Base-by-base conservation (phyloP, 2,329 filamentous ascomycete species). In the Talaromyces pinophilus region DNA sequence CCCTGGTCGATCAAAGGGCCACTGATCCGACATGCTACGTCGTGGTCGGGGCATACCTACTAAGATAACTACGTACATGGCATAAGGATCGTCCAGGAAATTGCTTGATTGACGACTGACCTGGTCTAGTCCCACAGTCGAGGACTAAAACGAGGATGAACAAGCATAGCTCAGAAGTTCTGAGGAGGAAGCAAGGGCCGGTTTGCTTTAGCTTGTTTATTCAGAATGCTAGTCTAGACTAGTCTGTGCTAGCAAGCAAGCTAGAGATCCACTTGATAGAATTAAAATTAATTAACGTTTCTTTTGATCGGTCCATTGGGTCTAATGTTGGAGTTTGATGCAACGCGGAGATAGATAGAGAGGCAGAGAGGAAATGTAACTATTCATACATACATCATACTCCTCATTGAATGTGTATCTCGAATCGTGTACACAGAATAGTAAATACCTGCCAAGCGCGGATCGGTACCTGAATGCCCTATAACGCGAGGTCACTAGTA, bases 21-120 rank as follows among this genome's bases (percentile, higher is more conserved):
- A 38, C 8, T 30, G 19, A 48, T 22, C n/a, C 19, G 28, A 33
- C 57, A 60, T 60, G 25, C 38, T 44, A 60, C 57, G 38, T 28
- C 57, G 57, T 60, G 57, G 57, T 30, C 28, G 57, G 57, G 33
- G 22, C 57, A 60, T 60, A 33, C 35, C 35, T 40, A n/a, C 15
- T 35, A 38, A 6, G 54, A 59, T 59, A 59, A 25, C 17, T 13
- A 38, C 10, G 1, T 13, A 25, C 25, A 25, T 1, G 33, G 10
- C 7, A 30, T 25, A 25, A 35, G 28, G 52, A 55, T 55, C 52
- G n/a, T 38, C 52, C 52, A 38, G 52, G 17, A 55, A 55, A 55
- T 55, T 55, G 52, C 15, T 55, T 35, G 30, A 35, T 35, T 55
- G 42, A 44, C 42, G 7, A 19, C 17, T 10, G 17, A n/a, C 17